phyloP scores from a whole-genome alignment of 1,139 yeast species.

The Suhomyces kunorum region DNA sequence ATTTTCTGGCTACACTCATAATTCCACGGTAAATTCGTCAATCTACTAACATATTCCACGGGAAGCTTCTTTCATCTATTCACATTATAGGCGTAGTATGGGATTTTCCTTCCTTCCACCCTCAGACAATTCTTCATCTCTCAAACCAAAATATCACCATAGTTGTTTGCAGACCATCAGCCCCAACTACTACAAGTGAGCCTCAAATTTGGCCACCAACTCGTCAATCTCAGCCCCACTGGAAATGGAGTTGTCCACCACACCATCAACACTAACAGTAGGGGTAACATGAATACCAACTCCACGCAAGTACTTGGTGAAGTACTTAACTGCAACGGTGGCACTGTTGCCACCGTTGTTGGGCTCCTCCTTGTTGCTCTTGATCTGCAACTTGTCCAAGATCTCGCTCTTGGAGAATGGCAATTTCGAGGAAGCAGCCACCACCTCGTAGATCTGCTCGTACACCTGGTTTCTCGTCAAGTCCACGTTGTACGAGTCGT shows the following conservation, averaged over 20 bases:
- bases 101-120: too few species aligned
- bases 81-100: too few species aligned
- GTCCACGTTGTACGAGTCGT: conserved; percentile 59
- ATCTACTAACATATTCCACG: too few species aligned
- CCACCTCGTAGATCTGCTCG: conserved; percentile 54
- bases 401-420: conserved; percentile 42
- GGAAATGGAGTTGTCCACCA: conserved; percentile 41
- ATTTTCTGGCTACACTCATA: too few species aligned
- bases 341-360: conserved; percentile 61
- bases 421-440: conserved; percentile 35
- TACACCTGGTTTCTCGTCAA: conserved; percentile 60
- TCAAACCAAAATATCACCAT: too few species aligned
- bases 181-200: conserved; percentile 7
- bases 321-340: conserved; percentile 66
- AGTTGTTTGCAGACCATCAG: background rate
- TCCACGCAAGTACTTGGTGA: conserved; percentile 71
- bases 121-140: too few species aligned
- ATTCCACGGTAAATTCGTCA: too few species aligned
- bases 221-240: conserved; percentile 40
- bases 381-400: conserved; percentile 34
- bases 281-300: conserved; percentile 85
- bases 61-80: too few species aligned
- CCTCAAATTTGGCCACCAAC: conserved; percentile 33
- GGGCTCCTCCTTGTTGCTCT: conserved; percentile 28
- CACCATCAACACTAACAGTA: conserved; percentile 74